Percentiles rank a stretch among this genome's conserved stretches.
These are phyloP conservation scores for Trypanosoma cruzi DNA, from an alignment of 208 protist genomes.

Conservation along the genomic window DNA sequence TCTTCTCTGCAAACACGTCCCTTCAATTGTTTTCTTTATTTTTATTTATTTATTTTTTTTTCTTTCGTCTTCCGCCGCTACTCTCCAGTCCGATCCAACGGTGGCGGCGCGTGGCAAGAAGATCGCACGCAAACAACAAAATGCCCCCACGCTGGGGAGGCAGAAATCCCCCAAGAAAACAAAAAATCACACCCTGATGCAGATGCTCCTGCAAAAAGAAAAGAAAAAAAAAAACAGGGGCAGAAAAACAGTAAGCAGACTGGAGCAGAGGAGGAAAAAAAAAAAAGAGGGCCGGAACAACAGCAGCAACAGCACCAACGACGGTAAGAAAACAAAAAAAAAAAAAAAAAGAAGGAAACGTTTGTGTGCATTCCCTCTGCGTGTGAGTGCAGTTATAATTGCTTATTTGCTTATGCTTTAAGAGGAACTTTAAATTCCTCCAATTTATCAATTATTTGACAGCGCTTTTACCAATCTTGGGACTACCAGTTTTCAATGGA, in stretches of 20 bases:
- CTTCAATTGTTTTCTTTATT: not conserved
- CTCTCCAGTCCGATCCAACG: not conserved
- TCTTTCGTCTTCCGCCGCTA: not conserved
- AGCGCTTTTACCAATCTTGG: not conserved
- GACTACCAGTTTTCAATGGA: not conserved
- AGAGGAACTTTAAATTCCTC: not conserved
- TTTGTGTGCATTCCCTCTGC: not conserved
- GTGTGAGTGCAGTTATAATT: not conserved
- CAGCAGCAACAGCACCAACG: not conserved
- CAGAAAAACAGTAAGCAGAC: no score
- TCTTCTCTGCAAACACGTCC: not conserved
- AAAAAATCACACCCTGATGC: not conserved
- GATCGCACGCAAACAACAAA: not conserved
- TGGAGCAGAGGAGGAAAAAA: slow-evolving; percentile 10
- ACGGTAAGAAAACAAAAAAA: no score
- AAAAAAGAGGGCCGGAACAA: slow-evolving; percentile 4
- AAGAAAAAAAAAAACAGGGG: slow-evolving; percentile 10
- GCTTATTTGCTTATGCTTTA: not conserved
- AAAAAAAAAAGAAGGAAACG: not conserved
- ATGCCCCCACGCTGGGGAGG: not conserved
- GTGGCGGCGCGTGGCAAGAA: not conserved
- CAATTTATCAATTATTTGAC: not conserved
- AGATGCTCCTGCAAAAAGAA: not conserved
- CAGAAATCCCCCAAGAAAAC: no score
- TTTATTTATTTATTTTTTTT: not conserved